Conservation (phyloP, 1,139 yeast genomes). For the Magnusiomyces paraingens region DNA sequence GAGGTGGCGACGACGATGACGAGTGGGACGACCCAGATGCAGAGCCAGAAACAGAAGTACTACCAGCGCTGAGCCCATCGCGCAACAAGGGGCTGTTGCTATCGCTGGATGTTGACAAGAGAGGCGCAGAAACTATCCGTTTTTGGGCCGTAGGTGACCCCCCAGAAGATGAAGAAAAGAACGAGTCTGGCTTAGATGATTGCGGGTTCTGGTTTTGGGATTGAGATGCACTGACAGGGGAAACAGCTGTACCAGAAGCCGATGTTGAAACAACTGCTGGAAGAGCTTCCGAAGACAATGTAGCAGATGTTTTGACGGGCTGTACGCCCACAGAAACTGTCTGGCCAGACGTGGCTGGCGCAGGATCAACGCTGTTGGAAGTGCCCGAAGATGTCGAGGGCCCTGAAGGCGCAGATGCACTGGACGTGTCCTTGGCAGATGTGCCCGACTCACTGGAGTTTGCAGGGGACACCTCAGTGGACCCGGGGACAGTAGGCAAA, state of each 20-base stretch:
- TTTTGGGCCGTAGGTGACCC: not conserved
- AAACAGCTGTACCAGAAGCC: no score
- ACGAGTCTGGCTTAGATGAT: not conserved
- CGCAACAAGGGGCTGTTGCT: conserved; percentile 1
- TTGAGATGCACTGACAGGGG: no score
- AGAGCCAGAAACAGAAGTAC: not conserved
- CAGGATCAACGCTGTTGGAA: not conserved
- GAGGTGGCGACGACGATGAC: conserved; percentile 1
- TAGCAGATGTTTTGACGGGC: not conserved
- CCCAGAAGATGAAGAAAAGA: not conserved
- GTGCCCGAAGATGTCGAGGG: not conserved
- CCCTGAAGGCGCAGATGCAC: not conserved
- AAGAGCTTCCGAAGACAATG: not conserved
- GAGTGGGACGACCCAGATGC: not conserved
- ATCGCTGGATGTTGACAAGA: conserved; percentile 2
- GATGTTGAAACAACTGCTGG: no score
- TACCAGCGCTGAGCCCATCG: not conserved
- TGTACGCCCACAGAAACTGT: not conserved
- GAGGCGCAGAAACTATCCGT: not conserved
- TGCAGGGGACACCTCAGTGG: conserved; percentile 1
- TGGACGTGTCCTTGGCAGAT: not conserved
- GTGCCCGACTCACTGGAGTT: not conserved
- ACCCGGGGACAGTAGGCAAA: not conserved
- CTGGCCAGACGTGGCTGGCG: not conserved
- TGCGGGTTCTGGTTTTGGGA: no score